Percentiles rank a stretch among this genome's conserved stretches.
Conservation (phyloP, 371 early-diverging fungal genomes). For the Choanephora cucurbitarum region DNA sequence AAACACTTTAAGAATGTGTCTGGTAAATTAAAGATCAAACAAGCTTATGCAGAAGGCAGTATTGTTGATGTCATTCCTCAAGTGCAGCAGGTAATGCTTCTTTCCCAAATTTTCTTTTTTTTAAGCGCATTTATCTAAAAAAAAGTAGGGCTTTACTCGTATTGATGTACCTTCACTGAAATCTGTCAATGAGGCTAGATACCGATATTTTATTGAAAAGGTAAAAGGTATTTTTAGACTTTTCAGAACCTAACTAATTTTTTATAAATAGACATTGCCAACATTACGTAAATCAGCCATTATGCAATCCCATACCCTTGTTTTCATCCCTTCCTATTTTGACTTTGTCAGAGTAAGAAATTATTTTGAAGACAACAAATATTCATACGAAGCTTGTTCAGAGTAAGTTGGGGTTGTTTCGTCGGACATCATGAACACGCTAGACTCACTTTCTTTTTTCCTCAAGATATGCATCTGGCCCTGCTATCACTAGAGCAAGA, state of each 20-base stretch:
- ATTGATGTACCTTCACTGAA: constrained; percentile 60
- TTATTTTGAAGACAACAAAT: constrained; percentile 75
- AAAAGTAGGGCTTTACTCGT: constrained; percentile 63
- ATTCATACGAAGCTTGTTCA: constrained; percentile 73
- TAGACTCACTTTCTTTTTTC: constrained; percentile 1
- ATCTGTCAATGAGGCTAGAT: constrained; percentile 79
- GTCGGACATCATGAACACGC: neutral
- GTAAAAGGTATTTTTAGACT: constrained; percentile 26
- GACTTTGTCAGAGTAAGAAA: constrained; percentile 94
- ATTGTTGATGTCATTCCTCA: constrained; percentile 78
- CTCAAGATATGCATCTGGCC: constrained; percentile 59
- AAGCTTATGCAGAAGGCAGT: constrained; percentile 60
- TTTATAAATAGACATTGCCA: constrained; percentile 47
- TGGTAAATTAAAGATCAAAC: constrained; percentile 76
- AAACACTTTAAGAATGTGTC: constrained; percentile 73
- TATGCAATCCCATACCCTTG: constrained; percentile 73
- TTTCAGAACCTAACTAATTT: neutral
- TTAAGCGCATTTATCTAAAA: constrained; percentile 4
- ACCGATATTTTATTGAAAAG: constrained; percentile 83
- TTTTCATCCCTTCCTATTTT: constrained; percentile 95
- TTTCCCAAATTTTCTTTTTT: neutral
- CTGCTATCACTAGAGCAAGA: constrained; percentile 78
- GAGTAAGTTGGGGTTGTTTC: constrained; percentile 58
- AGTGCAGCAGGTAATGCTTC: constrained; percentile 77
- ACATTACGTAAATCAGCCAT: constrained; percentile 61